Base-by-base conservation (phyloP, 441 rosid species). In the Flueggea neowawraea region DNA sequence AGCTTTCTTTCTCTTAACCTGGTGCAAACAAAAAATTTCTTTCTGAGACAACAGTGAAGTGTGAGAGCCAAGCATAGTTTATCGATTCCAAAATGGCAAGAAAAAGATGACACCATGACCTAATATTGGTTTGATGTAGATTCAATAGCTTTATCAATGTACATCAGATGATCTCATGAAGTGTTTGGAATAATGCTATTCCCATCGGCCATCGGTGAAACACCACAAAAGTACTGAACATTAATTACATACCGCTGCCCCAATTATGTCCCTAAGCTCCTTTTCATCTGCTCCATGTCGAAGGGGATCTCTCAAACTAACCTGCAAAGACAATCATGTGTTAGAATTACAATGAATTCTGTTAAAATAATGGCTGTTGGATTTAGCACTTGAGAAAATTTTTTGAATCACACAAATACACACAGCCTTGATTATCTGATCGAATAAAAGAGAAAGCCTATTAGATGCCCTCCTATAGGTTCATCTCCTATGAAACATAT, bases 1-100 rank as follows among this genome's bases (percentile, higher is more conserved):
- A 28, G 91, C 91, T 82, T 90, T 90, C 79, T 93, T 88, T 79
- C 82, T 85, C 78, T 90, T 93, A 61, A 90, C 93, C 98, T 90
- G 78, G 63, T 72, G 39, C 68, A 73, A 50, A 63, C 43, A 61
- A 56, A 12, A 12, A 55, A 44, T 22, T 4, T 16, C 28, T 52
- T 15, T 12, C 44, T 58, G 47, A 66, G 17, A n/a, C 31, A 14
- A 54, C 53, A 32, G 15, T 13, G 28, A 58, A 28, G 28, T 31
- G 6, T 58, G 15, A 52, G 31, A 51, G 12, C 12, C 12, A 16
- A 50, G 39, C 22, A 51, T 6, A 43, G 1, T 43, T 6, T 43
- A 43, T 43, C 12, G 12, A 43, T 1, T 0, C 45, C 12, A 11
- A 43, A n/a, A n/a, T n/a, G n/a, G n/a, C n/a, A n/a, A n/a, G n/a